Conservation (phyloP, 202 grass and related monocot species). For the Hordeum pubiflorum region DNA sequence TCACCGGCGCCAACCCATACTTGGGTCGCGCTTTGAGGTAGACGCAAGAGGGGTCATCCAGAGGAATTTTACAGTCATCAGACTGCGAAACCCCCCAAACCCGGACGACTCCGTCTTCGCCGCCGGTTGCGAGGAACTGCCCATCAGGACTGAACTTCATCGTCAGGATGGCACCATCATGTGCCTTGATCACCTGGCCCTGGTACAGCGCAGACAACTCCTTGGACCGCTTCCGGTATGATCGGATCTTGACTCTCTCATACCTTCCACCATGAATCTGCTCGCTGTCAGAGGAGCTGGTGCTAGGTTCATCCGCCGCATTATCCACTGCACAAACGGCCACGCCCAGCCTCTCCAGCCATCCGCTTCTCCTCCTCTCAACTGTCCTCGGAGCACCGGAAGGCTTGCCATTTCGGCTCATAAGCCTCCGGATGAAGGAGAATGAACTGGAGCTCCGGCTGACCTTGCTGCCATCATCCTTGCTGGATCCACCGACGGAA, state of each 20-base stretch:
- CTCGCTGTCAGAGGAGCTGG: constrained; percentile 39
- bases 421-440: constrained; percentile 53
- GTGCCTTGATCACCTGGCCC: constrained; percentile 64
- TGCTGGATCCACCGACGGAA: constrained; percentile 48
- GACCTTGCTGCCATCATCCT: constrained; percentile 46
- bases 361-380: constrained; percentile 46
- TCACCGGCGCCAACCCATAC: constrained; percentile 38
- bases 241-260: constrained; percentile 53
- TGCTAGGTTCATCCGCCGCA: constrained; percentile 36
- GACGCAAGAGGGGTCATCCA: constrained; percentile 60
- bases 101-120: constrained; percentile 70
- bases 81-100: constrained; percentile 53
- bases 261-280: constrained; percentile 20
- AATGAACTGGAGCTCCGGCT: constrained; percentile 51
- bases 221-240: constrained; percentile 56
- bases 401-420: constrained; percentile 38
- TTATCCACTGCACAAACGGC: constrained; percentile 27
- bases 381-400: constrained; percentile 25
- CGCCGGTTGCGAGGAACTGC: constrained; percentile 60
- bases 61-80: constrained; percentile 40
- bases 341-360: constrained; percentile 65
- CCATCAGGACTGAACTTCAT: constrained; percentile 84
- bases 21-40: constrained; percentile 52
- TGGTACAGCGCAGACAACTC: constrained; percentile 71
- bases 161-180: constrained; percentile 68